Percentiles rank a stretch among this genome's conserved stretches.
These are phyloP conservation scores for Thermochaetoides dissita DNA, from an alignment of 2,329 filamentous ascomycete species.

Conservation along the genomic window DNA sequence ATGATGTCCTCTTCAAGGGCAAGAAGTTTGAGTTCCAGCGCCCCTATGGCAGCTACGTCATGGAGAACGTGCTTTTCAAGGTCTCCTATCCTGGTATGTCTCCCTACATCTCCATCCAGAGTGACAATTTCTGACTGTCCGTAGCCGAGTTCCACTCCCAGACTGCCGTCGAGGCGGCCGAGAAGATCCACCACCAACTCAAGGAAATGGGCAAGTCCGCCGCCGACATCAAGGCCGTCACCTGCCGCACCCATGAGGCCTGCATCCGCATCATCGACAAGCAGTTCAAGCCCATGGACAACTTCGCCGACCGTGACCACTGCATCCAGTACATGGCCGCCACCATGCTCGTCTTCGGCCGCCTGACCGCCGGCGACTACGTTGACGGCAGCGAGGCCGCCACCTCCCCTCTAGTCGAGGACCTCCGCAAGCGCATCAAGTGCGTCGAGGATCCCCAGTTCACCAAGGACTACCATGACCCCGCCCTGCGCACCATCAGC, in stretches of 20 bases:
- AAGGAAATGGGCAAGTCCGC: slow-evolving; percentile 77
- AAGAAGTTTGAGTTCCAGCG: slow-evolving; percentile 94
- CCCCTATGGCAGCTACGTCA: slow-evolving; percentile 93
- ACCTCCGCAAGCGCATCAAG: slow-evolving; percentile 80
- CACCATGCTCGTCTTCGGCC: slow-evolving; percentile 90
- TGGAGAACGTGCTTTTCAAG: slow-evolving; percentile 99
- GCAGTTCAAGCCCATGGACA: slow-evolving; percentile 99
- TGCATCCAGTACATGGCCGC: slow-evolving; percentile 99
- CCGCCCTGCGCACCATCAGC: slow-evolving; percentile 83
- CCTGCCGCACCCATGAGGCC: slow-evolving; percentile 93
- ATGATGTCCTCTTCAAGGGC: slow-evolving; percentile 94
- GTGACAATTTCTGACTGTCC: background rate
- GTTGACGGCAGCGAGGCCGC: slow-evolving; percentile 84
- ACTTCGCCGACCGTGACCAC: slow-evolving; percentile 98
- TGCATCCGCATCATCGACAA: slow-evolving; percentile 99
- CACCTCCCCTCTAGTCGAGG: slow-evolving; percentile 76
- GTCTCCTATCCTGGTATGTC: slow-evolving; percentile 83
- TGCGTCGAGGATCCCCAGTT: slow-evolving; percentile 95
- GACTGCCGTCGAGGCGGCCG: slow-evolving; percentile 88
- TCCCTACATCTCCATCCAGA: background rate
- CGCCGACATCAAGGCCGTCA: slow-evolving; percentile 83
- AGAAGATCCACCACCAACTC: slow-evolving; percentile 75
- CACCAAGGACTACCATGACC: slow-evolving; percentile 91
- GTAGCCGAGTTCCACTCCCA: slow-evolving; percentile 94
- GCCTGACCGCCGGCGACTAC: slow-evolving; percentile 88